Evolutionary conservation across 2,329 filamentous ascomycete genomes (phyloP).

Genomic region (Xylariaceae sp.): DNA sequence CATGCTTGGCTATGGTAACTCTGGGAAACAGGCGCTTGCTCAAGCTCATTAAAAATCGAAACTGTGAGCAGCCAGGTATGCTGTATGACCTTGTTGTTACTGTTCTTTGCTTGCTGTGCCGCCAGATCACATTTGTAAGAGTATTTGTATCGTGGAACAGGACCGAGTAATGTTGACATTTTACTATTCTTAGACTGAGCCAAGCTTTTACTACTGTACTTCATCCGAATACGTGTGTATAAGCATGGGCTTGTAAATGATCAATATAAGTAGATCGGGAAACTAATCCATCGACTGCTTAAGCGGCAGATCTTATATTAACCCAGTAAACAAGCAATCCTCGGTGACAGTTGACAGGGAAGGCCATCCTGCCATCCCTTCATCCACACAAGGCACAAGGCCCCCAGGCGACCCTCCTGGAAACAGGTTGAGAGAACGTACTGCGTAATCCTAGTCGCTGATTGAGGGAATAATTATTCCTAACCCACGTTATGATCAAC

Average conservation of each 20-base stretch:
- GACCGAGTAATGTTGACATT: too few species aligned
- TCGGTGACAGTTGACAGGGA: neutral
- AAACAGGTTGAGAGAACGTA: neutral
- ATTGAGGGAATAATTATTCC: slow-evolving; percentile 26
- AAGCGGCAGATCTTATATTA: slow-evolving; percentile 25
- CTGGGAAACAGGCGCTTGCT: too few species aligned
- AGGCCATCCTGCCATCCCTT: slow-evolving; percentile 15
- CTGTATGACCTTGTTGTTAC: too few species aligned
- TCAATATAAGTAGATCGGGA: slow-evolving; percentile 24
- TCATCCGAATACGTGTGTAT: slow-evolving; percentile 1
- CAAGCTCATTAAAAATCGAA: too few species aligned
- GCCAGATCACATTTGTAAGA: too few species aligned
- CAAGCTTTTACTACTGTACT: slow-evolving; percentile 12
- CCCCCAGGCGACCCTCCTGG: too few species aligned
- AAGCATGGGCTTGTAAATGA: slow-evolving; percentile 16
- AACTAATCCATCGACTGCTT: slow-evolving; percentile 11
- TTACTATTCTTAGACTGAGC: slow-evolving; percentile 23
- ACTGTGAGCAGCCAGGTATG: too few species aligned
- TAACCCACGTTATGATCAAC: too few species aligned
- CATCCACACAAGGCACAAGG: slow-evolving; percentile 9
- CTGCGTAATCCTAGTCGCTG: neutral
- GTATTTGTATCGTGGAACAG: too few species aligned
- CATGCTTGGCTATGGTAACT: slow-evolving; percentile 1
- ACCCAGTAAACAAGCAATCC: neutral
- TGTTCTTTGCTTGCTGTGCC: too few species aligned